Evolutionary conservation across 106 monocot genomes (phyloP), one percentile per base, ranked within the genome.

Genomic region (Platanthera zijinensis): DNA sequence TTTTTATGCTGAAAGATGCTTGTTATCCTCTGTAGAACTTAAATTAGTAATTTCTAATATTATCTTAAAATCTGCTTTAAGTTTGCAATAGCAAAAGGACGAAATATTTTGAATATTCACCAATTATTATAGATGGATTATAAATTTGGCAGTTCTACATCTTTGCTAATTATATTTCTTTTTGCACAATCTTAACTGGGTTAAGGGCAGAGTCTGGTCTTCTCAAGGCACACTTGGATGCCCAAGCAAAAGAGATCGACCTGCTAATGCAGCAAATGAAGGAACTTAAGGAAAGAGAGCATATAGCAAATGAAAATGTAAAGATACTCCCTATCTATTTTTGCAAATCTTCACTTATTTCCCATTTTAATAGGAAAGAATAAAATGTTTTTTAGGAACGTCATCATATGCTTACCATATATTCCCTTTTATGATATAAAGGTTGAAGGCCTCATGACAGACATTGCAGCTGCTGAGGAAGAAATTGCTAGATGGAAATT

Each of bases 371-470:
- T 52, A 73, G 73, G 48, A 76, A 75, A 47, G 48, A 50, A 8
- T 50, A 17, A 50, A 72, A 14, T 72, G 13, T 66, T 63, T 25
- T 4, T 66, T 66, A 30, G 66, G 28, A 64, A 30, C 11, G 18
- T 77, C 51, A 48, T 77, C 51, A 10, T 14, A 10, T 70, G 70
- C 48, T 70, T 47, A 70, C 70, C 6, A 17, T 47, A 47, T 70
- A 17, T 22, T 72, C 22, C 51, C 10, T 10, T 39, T 61, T n/a
- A 62, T 59, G 82, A 67, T 77, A 67, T 77, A 68, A 79, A 99
- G 97, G 91, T 99, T 87, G 97, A 99, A 88, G 97, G 94, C 51
- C 91, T 99, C 32, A 99, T 99, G 94, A 84, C 83, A 80, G 97
- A 99, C 57, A 94, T 99, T 77, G 80, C 94, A 69, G 87, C 92